Base-by-base conservation (phyloP, 306 rosid genomes). In the Vicia sativa region DNA sequence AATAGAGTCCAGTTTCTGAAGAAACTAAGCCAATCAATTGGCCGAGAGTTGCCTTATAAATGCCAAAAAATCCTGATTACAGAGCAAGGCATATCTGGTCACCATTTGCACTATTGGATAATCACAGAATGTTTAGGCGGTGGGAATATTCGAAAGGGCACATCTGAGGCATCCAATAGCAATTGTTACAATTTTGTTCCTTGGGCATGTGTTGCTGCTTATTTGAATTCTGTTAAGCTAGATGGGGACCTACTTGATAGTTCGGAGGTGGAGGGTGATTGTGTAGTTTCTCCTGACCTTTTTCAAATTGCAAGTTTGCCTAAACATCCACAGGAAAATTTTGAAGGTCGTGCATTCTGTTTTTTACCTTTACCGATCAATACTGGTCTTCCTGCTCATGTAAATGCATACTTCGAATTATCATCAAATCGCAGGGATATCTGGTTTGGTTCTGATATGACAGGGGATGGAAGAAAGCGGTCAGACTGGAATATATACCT, bases 381-480 rank as follows among this genome's bases (percentile, higher is more conserved):
- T 75, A 92, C 98, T 67, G 88, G 96, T 73, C 91, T 90, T 75
- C 98, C 98, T 62, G 89, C 90, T 65, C 98, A 92, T 75, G 82
- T 92, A 49, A 92, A 92, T 80, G 96, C 96, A 34, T 92, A 92
- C 86, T 92, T 92, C 66, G 98, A 92, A 72, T 80, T 92, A 81
- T 92, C 98, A 50, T 92, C 98, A 71, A 90, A 92, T 87, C 87
- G 98, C 58, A 87, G 98, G 80, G 98, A 92, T 85, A 89, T 92
- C 77, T 92, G 98, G 98, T 90, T 90, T 74, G 98, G 98, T 64
- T 84, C 91, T 52, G 96, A 92, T 76, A 92, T 92, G 98, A 81
- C 96, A 44, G 98, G 98, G 54, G 96, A 89, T 71, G 98, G 98
- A 72, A 90, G 89, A 82, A 89, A 89, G 71, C 96, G 98, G 34